phyloP scores from a whole-genome alignment of 2,329 filamentous ascomycete genomes.

The Orbilia ellipsospora region DNA sequence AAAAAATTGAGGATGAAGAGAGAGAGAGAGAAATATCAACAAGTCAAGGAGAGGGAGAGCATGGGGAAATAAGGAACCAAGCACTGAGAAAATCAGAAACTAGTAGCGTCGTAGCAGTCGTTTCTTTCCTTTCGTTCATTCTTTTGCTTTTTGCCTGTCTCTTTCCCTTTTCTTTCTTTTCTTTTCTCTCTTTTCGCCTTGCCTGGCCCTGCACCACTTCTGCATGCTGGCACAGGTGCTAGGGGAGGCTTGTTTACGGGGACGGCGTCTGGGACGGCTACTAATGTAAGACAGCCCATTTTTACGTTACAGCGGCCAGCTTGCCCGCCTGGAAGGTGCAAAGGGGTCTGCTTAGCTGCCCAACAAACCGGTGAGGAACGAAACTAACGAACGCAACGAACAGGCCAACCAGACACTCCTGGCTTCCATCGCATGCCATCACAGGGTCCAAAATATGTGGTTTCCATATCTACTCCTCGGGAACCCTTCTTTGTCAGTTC shows the following conservation, averaged over 20 bases:
- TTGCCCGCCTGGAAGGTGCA: constrained; percentile 40
- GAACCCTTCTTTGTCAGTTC: background rate
- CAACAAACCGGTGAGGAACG: constrained; percentile 33
- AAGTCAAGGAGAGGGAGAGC: constrained; percentile 38
- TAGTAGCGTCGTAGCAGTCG: constrained; percentile 14
- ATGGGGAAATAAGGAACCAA: constrained; percentile 51
- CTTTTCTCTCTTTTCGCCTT: constrained; percentile 17
- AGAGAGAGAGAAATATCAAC: constrained; percentile 31
- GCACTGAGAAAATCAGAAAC: background rate
- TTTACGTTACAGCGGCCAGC: constrained; percentile 40
- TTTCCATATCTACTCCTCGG: background rate
- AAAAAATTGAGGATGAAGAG: constrained; percentile 1
- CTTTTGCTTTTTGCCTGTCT: constrained; percentile 12
- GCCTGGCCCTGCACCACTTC: background rate
- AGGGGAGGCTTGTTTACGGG: constrained; percentile 50
- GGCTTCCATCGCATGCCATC: constrained; percentile 26
- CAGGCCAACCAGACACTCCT: background rate
- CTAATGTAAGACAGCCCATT: constrained; percentile 54
- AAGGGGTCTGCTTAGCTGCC: constrained; percentile 14
- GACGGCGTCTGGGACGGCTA: constrained; percentile 42
- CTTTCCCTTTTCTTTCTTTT: constrained; percentile 10
- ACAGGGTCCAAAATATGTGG: constrained; percentile 32
- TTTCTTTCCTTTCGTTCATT: constrained; percentile 18
- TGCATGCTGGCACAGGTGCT: background rate
- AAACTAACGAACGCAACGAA: background rate